Percentiles rank a stretch among this genome's conserved stretches.
phyloP scores from a whole-genome alignment of 306 rosid species.

The Cucumis cinereus region DNA sequence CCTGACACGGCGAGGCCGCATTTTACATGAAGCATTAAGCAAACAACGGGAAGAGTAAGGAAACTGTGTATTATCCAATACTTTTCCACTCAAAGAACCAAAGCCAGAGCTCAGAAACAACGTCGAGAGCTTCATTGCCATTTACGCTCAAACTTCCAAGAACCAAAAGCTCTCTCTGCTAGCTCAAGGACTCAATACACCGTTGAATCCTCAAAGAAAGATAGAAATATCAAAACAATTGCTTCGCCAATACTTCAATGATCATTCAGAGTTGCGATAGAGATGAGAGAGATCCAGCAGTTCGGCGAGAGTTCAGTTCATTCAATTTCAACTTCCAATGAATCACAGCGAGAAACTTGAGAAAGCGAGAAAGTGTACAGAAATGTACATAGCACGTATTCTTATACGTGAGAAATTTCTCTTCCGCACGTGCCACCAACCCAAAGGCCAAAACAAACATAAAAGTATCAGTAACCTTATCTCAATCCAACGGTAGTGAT shows the following conservation, averaged over 20 bases:
- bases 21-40: conserved; percentile 41
- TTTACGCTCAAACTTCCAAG: conserved; percentile 10
- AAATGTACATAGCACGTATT: background rate
- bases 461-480: background rate
- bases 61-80: conserved; percentile 15
- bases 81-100: conserved; percentile 15
- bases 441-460: background rate
- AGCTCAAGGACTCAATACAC: background rate
- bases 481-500: background rate
- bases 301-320: background rate
- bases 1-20: conserved; percentile 53
- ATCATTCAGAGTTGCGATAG: background rate
- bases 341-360: background rate
- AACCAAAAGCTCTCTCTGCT: background rate
- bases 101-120: conserved; percentile 44
- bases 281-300: background rate
- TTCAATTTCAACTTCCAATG: background rate
- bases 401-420: background rate
- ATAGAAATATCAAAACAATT: background rate
- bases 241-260: conserved; percentile 2
- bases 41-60: conserved; percentile 18
- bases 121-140: conserved; percentile 52
- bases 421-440: background rate
- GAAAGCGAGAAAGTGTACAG: background rate
- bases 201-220: background rate